Percentiles rank a stretch among this genome's conserved stretches.
These are phyloP conservation scores for Verticillium isaacii DNA, from an alignment of 2,329 filamentous ascomycete species.

Conservation along the genomic window DNA sequence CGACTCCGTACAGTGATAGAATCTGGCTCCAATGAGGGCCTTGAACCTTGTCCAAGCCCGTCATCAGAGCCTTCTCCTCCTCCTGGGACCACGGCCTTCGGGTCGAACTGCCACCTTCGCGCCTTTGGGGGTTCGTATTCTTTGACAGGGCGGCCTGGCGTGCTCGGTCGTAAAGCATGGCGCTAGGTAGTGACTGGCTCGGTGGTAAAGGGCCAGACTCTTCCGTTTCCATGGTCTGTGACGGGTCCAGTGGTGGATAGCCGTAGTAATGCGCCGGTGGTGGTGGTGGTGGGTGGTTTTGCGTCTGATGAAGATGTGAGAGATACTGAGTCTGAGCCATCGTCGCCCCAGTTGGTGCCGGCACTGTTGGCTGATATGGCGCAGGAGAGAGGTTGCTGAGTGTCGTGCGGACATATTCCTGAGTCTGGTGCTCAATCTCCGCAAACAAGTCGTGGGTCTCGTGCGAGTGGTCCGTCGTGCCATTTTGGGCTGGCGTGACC, in stretches of 20 bases:
- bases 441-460: slow-evolving; percentile 39
- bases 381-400: slow-evolving; percentile 36
- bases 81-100: slow-evolving; percentile 83
- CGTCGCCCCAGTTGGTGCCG: slow-evolving; percentile 23
- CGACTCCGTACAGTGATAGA: slow-evolving; percentile 73
- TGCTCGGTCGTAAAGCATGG: slow-evolving; percentile 53
- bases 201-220: slow-evolving; percentile 38
- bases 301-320: slow-evolving; percentile 31
- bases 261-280: slow-evolving; percentile 13
- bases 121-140: slow-evolving; percentile 47
- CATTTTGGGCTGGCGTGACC: slow-evolving; percentile 9
- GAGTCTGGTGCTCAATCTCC: slow-evolving; percentile 37
- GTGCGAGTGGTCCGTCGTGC: slow-evolving; percentile 22
- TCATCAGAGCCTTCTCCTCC: slow-evolving; percentile 86
- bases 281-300: slow-evolving; percentile 17
- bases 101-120: slow-evolving; percentile 55
- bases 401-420: slow-evolving; percentile 39
- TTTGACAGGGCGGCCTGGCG: slow-evolving; percentile 55
- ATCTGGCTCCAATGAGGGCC: slow-evolving; percentile 94
- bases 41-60: slow-evolving; percentile 81
- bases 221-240: slow-evolving; percentile 24
- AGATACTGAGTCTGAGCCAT: slow-evolving; percentile 29
- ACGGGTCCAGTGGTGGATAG: slow-evolving; percentile 10
- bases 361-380: slow-evolving; percentile 36
- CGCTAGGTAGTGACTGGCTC: slow-evolving; percentile 50